Percentiles rank a stretch among this genome's conserved stretches.
Evolutionary conservation across 129 eudicot genomes (phyloP).

Genomic region (Lactuca saligna): DNA sequence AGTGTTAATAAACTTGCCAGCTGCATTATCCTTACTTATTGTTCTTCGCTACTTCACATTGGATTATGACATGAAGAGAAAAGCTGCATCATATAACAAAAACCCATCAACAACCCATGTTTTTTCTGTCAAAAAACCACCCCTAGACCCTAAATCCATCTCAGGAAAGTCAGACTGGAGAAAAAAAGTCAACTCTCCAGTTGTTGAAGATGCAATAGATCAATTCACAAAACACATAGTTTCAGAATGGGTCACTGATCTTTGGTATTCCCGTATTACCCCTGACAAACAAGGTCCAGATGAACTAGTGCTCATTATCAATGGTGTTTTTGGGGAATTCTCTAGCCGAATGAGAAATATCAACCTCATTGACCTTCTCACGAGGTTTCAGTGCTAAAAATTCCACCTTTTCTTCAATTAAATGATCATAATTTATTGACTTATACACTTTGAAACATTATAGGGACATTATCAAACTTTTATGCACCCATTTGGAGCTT

Average conservation of each 20-base stretch:
- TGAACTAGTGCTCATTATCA: constrained; percentile 80
- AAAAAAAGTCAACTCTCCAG: constrained; percentile 82
- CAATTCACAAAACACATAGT: constrained; percentile 83
- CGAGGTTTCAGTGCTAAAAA: constrained; percentile 55
- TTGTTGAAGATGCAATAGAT: constrained; percentile 93
- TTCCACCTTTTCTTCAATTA: constrained; percentile 13
- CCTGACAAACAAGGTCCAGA: constrained; percentile 98
- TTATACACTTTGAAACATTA: constrained; percentile 24
- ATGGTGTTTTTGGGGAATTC: constrained; percentile 85
- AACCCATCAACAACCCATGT: constrained; percentile 39
- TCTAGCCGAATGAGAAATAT: constrained; percentile 82
- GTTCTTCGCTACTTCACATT: constrained; percentile 64
- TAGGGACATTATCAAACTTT: constrained; percentile 81
- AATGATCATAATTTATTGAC: not conserved
- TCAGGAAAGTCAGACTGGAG: constrained; percentile 75
- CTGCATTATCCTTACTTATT: constrained; percentile 62
- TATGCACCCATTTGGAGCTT: constrained; percentile 79
- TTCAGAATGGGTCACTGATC: constrained; percentile 98
- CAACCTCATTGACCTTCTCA: constrained; percentile 86
- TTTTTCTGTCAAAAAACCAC: constrained; percentile 38
- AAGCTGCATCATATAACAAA: constrained; percentile 73
- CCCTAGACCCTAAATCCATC: constrained; percentile 30
- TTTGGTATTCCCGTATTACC: constrained; percentile 90
- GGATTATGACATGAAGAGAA: constrained; percentile 84
- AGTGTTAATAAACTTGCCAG: constrained; percentile 91